Base-by-base conservation (phyloP, 345 rosid species). In the Dipteronia dyeriana region DNA sequence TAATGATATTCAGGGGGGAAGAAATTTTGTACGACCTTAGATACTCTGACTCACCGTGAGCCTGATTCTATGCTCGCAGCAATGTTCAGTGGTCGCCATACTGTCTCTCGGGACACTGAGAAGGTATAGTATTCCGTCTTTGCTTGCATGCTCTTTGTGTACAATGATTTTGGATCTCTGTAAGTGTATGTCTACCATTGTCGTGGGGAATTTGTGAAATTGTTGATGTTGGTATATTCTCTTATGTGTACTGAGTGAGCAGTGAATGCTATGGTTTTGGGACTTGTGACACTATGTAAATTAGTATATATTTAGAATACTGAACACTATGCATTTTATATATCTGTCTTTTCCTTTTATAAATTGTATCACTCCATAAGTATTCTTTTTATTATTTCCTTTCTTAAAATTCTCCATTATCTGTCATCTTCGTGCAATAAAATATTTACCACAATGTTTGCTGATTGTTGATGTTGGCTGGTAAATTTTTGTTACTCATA, bases 11-110 rank as follows among this genome's bases (percentile, higher is more conserved):
- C 84, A 93, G 97, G 99, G 23, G 99, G 99, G 61, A 91, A 89
- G 86, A 93, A 90, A 76, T 95, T 92, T 59, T 88, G 93, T 78
- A 91, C 97, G 0, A 88, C 96, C 13, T 71, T 89, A 64, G 98
- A 90, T 84, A 92, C 98, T 22, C 80, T 95, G 86, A 93, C 94
- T 53, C 87, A 81, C 73, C 91, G 98, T 66, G 98, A 93, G 79
- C 99, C 97, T 20, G 93, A 91, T 54, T 95, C 98, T 0, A 93
- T 95, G 96, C 96, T 93, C 64, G 96, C 97, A 11, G 96, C 97
- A 0, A 93, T 92, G 98, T 93, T 95, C 80, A 93, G 99, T 69
- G 94, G 98, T 57, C 92, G 91, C 4, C 94, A 92, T 82, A 86
- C 88, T 0, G 75, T 93, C 76, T 84, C 80, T 69, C 82, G 75